Evolutionary conservation across 306 rosid species (phyloP).

Genomic region (Leucaena leucocephala): DNA sequence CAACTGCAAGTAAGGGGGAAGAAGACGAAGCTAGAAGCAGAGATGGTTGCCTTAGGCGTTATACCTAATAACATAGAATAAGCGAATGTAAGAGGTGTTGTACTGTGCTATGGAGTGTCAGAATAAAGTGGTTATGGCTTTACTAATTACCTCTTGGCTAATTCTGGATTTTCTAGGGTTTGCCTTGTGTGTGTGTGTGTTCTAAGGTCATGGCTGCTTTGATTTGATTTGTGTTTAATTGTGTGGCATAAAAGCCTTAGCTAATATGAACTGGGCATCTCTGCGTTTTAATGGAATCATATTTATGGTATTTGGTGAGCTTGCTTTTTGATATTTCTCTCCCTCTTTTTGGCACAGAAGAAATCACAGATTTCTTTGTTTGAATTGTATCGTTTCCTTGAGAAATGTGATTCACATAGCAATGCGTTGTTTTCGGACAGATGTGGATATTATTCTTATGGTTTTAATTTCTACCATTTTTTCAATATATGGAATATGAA

Average conservation of each 20-base stretch:
- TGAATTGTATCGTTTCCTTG: too few species aligned
- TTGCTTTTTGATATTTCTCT: neutral
- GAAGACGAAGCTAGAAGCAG: conserved; percentile 37
- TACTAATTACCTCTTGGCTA: neutral
- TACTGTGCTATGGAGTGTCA: neutral
- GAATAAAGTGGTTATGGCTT: conserved; percentile 43
- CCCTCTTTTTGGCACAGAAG: neutral
- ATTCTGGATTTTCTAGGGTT: conserved; percentile 18
- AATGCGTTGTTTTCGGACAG: too few species aligned
- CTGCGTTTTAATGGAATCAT: conserved; percentile 17
- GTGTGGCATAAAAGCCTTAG: neutral
- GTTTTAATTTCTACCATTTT: too few species aligned
- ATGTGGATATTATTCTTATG: too few species aligned
- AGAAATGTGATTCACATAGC: too few species aligned
- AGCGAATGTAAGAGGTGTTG: neutral
- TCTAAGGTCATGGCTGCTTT: conserved; percentile 29
- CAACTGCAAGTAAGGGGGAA: conserved; percentile 52
- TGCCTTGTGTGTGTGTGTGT: conserved; percentile 15
- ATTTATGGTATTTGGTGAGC: neutral
- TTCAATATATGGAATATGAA: too few species aligned
- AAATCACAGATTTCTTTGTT: too few species aligned
- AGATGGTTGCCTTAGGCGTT: conserved; percentile 6
- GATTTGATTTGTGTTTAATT: conserved; percentile 17
- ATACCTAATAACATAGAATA: neutral
- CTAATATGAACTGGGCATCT: neutral